These are phyloP conservation scores for Stagonosporopsis tanaceti DNA, from an alignment of 2,329 filamentous ascomycete genomes.

Conservation along the genomic window DNA sequence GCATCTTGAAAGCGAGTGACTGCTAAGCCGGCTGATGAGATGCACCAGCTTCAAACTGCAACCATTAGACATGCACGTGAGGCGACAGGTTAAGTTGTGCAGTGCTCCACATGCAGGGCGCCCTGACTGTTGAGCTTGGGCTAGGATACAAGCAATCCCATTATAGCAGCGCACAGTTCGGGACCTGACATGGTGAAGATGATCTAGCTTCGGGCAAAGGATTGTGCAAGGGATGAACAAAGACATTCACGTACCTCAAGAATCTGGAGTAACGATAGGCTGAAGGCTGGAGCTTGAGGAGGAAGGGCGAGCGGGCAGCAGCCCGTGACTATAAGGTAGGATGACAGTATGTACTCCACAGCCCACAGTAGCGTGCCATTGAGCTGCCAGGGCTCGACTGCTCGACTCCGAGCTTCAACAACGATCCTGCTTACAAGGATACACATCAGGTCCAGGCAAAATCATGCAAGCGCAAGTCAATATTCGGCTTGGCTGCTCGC, in stretches of 20 bases:
- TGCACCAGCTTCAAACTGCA: constrained; percentile 17
- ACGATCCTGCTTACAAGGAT: constrained; percentile 38
- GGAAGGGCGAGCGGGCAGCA: constrained; percentile 26
- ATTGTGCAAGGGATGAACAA: constrained; percentile 13
- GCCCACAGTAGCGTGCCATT: constrained; percentile 32
- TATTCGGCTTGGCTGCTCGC: constrained; percentile 22
- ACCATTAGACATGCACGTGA: constrained; percentile 30
- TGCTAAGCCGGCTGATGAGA: constrained; percentile 37
- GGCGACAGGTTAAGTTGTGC: constrained; percentile 10
- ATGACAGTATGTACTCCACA: constrained; percentile 30
- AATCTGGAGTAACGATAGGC: constrained; percentile 32
- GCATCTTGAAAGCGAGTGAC: constrained; percentile 45
- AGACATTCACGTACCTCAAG: constrained; percentile 38
- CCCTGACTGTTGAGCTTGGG: constrained; percentile 10
- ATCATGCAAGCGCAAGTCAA: constrained; percentile 33
- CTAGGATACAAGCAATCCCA: constrained; percentile 1
- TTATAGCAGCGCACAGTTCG: constrained; percentile 2
- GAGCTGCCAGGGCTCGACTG: constrained; percentile 31
- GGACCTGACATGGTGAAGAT: constrained; percentile 3
- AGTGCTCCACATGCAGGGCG: constrained; percentile 14
- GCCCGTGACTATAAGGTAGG: constrained; percentile 39
- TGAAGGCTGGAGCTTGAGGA: constrained; percentile 32
- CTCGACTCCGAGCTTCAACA: constrained; percentile 34
- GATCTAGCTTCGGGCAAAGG: not conserved
- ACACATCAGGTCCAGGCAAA: constrained; percentile 33